Conservation (phyloP, 1,139 yeast species). For the Candida glucosophila region DNA sequence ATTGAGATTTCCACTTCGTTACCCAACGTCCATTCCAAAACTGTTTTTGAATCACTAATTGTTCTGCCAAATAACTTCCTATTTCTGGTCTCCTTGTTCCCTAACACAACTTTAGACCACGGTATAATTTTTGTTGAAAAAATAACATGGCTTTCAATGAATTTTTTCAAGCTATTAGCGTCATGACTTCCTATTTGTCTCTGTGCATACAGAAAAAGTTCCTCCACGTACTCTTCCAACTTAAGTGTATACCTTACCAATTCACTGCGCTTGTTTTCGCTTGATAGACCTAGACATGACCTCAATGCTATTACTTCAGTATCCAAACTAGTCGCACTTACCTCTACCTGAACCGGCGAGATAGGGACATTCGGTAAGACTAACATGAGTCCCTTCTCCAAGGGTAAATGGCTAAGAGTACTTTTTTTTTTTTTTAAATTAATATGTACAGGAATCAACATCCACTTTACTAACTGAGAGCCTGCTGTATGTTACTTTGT, state of each 20-base stretch:
- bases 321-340: slow-evolving; percentile 2
- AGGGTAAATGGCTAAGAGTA: not conserved
- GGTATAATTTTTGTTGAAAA: slow-evolving; percentile 8
- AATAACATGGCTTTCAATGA: slow-evolving; percentile 3
- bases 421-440: no score
- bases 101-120: slow-evolving; percentile 8
- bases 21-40: slow-evolving; percentile 18
- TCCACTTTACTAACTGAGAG: no score
- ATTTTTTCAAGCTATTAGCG: slow-evolving; percentile 2
- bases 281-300: slow-evolving; percentile 9
- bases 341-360: slow-evolving; percentile 5
- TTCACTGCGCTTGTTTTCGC: slow-evolving; percentile 18
- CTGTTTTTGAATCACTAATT: slow-evolving; percentile 1
- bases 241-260: slow-evolving; percentile 22
- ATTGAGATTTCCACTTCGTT: slow-evolving; percentile 22
- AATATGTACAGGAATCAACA: no score
- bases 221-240: slow-evolving; percentile 26
- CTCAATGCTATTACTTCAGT: slow-evolving; percentile 9
- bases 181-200: slow-evolving; percentile 2
- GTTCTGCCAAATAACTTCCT: slow-evolving; percentile 2
- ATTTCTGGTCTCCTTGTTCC: not conserved
- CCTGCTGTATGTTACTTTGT: no score
- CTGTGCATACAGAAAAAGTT: slow-evolving; percentile 10
- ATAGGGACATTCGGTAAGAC: slow-evolving; percentile 16
- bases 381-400: slow-evolving; percentile 10